Evolutionary conservation across 805 yeast genomes (phyloP).

Genomic region (Danielozyma ontarioensis): DNA sequence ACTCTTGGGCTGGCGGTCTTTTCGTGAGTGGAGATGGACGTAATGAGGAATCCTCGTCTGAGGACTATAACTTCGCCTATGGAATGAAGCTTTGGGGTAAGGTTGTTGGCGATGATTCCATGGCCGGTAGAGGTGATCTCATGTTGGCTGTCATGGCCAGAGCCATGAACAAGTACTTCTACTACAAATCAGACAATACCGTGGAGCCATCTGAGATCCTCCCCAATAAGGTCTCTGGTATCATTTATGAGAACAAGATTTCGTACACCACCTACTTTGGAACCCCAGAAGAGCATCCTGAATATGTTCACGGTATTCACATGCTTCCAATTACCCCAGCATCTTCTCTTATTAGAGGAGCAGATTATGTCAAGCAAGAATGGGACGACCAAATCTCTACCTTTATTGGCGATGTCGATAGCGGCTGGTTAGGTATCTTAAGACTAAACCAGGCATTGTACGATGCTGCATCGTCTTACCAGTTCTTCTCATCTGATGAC

Average conservation of each 20-base stretch:
- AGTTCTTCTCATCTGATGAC: slow-evolving; percentile 43
- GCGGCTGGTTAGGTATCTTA: slow-evolving; percentile 61
- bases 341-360: slow-evolving; percentile 14
- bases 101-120: slow-evolving; percentile 14
- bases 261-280: slow-evolving; percentile 20
- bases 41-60: slow-evolving; percentile 18
- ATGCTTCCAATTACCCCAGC: slow-evolving; percentile 23
- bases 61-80: slow-evolving; percentile 21
- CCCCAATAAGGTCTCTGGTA: slow-evolving; percentile 18
- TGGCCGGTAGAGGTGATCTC: slow-evolving; percentile 22
- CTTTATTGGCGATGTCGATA: slow-evolving; percentile 39
- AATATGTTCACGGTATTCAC: slow-evolving; percentile 21
- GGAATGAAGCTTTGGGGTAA: slow-evolving; percentile 22
- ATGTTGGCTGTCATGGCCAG: slow-evolving; percentile 17
- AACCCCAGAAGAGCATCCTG: slow-evolving; percentile 10
- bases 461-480: slow-evolving; percentile 46
- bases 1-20: slow-evolving; percentile 22
- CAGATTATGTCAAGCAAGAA: slow-evolving; percentile 16
- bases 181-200: slow-evolving; percentile 13
- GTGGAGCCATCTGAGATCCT: slow-evolving; percentile 10
- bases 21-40: slow-evolving; percentile 15
- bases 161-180: slow-evolving; percentile 16
- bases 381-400: slow-evolving; percentile 16
- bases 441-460: slow-evolving; percentile 40
- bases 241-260: slow-evolving; percentile 19